These are phyloP conservation scores for Backusella luteola DNA, from an alignment of 192 early-diverging fungal genomes.

Conservation along the genomic window DNA sequence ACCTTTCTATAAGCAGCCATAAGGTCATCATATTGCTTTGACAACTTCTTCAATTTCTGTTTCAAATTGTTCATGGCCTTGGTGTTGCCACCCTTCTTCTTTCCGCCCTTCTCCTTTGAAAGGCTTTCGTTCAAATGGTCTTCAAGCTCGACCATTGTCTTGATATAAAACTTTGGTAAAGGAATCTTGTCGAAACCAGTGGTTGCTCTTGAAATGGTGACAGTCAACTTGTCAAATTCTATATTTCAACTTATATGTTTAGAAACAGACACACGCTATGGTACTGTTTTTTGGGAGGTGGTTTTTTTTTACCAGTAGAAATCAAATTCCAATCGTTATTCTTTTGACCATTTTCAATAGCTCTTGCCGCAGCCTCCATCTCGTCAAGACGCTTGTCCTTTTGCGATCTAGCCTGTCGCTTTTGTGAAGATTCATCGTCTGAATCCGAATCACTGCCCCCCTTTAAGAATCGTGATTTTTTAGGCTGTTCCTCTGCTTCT, in stretches of 20 bases:
- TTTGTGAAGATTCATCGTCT: conserved; percentile 64
- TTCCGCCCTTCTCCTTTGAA: conserved; percentile 62
- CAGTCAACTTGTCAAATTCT: conserved; percentile 88
- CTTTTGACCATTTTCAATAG: conserved; percentile 73
- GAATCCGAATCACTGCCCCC: conserved; percentile 38
- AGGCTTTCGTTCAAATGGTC: conserved; percentile 62
- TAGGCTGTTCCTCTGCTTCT: conserved; percentile 18
- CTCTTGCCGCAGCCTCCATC: conserved; percentile 59
- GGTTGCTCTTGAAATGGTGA: conserved; percentile 58
- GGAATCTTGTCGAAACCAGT: conserved; percentile 50
- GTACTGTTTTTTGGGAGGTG: not conserved
- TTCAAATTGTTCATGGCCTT: conserved; percentile 90
- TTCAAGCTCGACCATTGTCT: conserved; percentile 72
- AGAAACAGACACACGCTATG: no score
- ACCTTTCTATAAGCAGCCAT: conserved; percentile 65
- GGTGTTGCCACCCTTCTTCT: conserved; percentile 75
- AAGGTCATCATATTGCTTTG: conserved; percentile 69
- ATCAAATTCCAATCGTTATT: conserved; percentile 89
- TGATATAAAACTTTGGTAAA: conserved; percentile 71
- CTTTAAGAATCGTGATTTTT: conserved; percentile 41
- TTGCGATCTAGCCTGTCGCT: conserved; percentile 72
- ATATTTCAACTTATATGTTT: not conserved
- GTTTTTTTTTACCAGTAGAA: conserved; percentile 58
- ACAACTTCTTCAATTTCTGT: conserved; percentile 88
- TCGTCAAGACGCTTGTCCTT: conserved; percentile 90